A percentile compares a stretch with the other conserved stretches of the same genome.
Conservation (phyloP, 768 basidiomycete genomes). For the Collybia sordida region DNA sequence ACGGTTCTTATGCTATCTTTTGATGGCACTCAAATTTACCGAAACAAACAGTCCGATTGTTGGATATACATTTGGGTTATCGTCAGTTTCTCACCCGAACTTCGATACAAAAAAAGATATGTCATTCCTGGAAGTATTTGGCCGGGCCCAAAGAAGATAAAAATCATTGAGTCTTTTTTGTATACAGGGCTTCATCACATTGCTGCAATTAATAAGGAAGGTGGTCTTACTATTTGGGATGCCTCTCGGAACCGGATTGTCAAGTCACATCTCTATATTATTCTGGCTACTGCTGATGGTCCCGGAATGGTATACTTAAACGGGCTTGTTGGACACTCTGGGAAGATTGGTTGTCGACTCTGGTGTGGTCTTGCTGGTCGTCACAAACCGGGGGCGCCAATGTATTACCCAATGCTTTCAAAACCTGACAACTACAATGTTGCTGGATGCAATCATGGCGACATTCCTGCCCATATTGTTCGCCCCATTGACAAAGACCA, state of each 20-base stretch:
- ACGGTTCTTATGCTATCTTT: constrained; percentile 27
- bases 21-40: constrained; percentile 32
- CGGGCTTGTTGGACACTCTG: constrained; percentile 25
- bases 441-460: constrained; percentile 18
- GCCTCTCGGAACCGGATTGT: constrained; percentile 2
- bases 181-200: constrained; percentile 24
- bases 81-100: constrained; percentile 16
- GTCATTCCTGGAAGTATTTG: constrained; percentile 28
- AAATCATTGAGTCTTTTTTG: constrained; percentile 26
- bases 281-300: constrained; percentile 21
- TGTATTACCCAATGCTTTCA: constrained; percentile 21
- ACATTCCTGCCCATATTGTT: constrained; percentile 9
- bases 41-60: constrained; percentile 20
- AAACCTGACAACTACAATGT: constrained; percentile 17
- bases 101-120: constrained; percentile 25
- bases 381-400: constrained; percentile 10
- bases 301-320: constrained; percentile 21
- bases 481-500: neutral
- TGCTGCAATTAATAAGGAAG: constrained; percentile 17
- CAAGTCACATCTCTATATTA: constrained; percentile 13
- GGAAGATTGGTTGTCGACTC: constrained; percentile 16
- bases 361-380: constrained; percentile 18
- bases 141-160: constrained; percentile 30
- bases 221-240: constrained; percentile 15
- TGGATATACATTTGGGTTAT: constrained; percentile 29